Base-by-base conservation (phyloP, 495 filamentous ascomycete genomes). In the Hyaloscypha finlandica region DNA sequence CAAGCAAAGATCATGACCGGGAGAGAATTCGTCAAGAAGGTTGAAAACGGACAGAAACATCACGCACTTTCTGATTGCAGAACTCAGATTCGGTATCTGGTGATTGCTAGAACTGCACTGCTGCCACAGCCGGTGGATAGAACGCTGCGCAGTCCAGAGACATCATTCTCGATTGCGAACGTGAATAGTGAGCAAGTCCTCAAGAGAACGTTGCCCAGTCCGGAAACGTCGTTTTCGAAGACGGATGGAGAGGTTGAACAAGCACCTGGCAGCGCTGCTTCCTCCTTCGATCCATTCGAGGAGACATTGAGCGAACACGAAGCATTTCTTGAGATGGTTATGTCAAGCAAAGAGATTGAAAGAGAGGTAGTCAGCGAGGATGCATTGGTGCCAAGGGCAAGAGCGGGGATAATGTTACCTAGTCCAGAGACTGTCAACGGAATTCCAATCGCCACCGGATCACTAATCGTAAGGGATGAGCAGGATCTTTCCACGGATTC, bases 41-140 rank as follows among this genome's bases (percentile, higher is more conserved):
- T 37, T 3, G 33, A 53, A 11, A 32, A 53, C 37, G 64, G 64
- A n/a, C 19, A 4, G 11, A 66, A 66, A 35, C 64, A 66, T 61
- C 16, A 12, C 11, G 54, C 64, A 30, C 56, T 66, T 3, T 39
- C 60, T 60, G 64, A 66, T 35, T 66, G 64, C 54, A 39, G 58
- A 3, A 19, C 60, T 66, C 64, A 66, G 32, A 30, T 66, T n/a
- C 19, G 9, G 19, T 66, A 66, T 54, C 31, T 66, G 30, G 64
- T 66, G 19, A 59, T 48, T 30, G 56, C 64, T 29, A 56, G 63
- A 42, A 65, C 57, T 56, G 11, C 32, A 4, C 29, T 56, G 51
- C 3, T 57, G 32, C 22, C 42, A 16, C 42, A 48, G 6, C 42
- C 42, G 14, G 16, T 16, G 16, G 42, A 14, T 6, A 48, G 11